phyloP scores from a whole-genome alignment of 176 grass and related monocot genomes.

The Oryza rufipogon region DNA sequence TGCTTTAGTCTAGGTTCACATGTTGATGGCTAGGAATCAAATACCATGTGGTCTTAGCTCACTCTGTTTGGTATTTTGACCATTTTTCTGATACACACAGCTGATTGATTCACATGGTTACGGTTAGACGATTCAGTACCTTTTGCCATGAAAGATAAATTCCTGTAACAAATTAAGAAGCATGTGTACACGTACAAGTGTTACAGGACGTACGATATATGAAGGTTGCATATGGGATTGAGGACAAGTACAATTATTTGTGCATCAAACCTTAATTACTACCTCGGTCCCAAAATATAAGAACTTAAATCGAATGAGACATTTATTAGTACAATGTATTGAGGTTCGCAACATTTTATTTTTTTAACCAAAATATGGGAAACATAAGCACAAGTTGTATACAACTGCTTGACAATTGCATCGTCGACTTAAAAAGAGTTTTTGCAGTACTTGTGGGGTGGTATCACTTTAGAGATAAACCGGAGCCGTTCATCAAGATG shows the following conservation, averaged over 20 bases:
- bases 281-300: no score
- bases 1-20: constrained; percentile 28
- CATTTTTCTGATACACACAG: not conserved
- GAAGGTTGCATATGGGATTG: no score
- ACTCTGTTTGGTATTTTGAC: constrained; percentile 6
- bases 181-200: not conserved
- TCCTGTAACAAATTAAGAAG: not conserved
- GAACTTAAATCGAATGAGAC: no score
- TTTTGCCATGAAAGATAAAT: not conserved
- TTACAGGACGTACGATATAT: no score
- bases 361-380: not conserved
- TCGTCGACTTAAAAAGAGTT: not conserved
- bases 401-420: not conserved
- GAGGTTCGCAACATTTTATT: not conserved
- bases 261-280: no score
- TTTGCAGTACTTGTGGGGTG: no score
- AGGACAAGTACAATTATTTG: not conserved
- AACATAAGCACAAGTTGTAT: not conserved
- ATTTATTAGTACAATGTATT: no score
- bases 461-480: no score
- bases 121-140: not conserved
- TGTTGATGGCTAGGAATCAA: constrained; percentile 34
- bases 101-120: constrained; percentile 18
- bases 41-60: constrained; percentile 25
- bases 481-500: no score